A percentile compares a stretch with the other conserved stretches of the same genome.
phyloP scores from a whole-genome alignment of 2,329 filamentous ascomycete genomes.

The Fusarium compactum region DNA sequence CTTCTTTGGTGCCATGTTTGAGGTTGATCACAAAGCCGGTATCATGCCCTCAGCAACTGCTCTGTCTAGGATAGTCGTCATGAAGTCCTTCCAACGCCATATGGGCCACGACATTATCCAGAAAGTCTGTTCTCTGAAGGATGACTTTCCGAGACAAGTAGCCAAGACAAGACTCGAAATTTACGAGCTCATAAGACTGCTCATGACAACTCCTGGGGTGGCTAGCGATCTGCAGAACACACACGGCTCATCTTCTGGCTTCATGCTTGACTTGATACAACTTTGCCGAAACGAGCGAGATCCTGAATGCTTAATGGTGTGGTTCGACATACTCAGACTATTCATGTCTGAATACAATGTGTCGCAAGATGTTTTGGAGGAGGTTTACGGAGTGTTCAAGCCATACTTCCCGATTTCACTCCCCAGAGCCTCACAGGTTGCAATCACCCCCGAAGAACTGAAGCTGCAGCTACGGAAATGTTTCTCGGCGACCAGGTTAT shows the following conservation, averaged over 20 bases:
- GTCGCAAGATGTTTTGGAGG: slow-evolving; percentile 60
- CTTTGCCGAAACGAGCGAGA: slow-evolving; percentile 68
- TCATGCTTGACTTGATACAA: slow-evolving; percentile 63
- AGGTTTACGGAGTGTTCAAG: slow-evolving; percentile 67
- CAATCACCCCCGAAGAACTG: slow-evolving; percentile 67
- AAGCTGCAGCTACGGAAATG: slow-evolving; percentile 66
- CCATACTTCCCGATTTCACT: slow-evolving; percentile 72
- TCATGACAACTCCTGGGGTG: slow-evolving; percentile 59
- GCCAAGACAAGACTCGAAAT: slow-evolving; percentile 64
- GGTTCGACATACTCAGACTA: slow-evolving; percentile 64
- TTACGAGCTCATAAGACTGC: slow-evolving; percentile 61
- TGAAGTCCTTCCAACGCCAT: slow-evolving; percentile 64
- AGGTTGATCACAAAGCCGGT: slow-evolving; percentile 70
- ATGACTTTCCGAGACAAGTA: slow-evolving; percentile 68
- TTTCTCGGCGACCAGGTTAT: slow-evolving; percentile 63
- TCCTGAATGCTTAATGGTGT: slow-evolving; percentile 67
- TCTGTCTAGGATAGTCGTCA: slow-evolving; percentile 61
- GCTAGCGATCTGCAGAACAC: slow-evolving; percentile 59
- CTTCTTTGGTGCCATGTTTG: slow-evolving; percentile 71
- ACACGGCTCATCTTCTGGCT: slow-evolving; percentile 59
- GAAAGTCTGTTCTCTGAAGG: slow-evolving; percentile 63
- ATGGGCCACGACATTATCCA: slow-evolving; percentile 63
- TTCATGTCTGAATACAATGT: slow-evolving; percentile 61
- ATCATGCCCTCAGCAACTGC: slow-evolving; percentile 66
- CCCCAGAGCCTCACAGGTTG: slow-evolving; percentile 62